Evolutionary conservation across 2,329 filamentous ascomycete species (phyloP), one percentile per base, ranked within the genome.

Genomic region (Curvularia sp.): DNA sequence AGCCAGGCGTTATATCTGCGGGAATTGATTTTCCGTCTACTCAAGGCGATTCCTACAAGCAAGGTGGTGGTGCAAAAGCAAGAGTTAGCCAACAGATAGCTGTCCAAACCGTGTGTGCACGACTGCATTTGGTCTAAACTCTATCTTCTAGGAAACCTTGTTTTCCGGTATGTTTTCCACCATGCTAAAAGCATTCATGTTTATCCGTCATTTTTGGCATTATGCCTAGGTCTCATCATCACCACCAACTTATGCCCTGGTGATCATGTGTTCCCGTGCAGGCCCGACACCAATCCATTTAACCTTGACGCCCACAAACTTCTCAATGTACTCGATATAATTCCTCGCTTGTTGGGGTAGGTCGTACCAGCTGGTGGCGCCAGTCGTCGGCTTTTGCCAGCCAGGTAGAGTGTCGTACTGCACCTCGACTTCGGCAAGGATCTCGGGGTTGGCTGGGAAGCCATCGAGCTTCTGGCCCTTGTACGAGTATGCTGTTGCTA

Each of bases 221-320:
- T 27, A 18, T 30, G 56, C 38, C 36, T 25, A 23, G 30, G 19
- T 21, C n/a, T 19, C 36, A 39, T 15, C 34, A 9, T 36, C n/a
- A n/a, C n/a, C n/a, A n/a, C 12, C 39, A 30, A 32, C 50, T 42
- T 67, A 62, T 58, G 76, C 80, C 74, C 84, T 78, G 53, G 81
- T 76, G 68, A 89, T 86, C 84, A 89, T 88, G 70, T 84, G 84
- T 68, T 90, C 86, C 57, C 87, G 81, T 46, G 82, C 84, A 38
- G 86, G 87, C 6, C 88, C 88, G 19, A 88, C 88, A 45, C 88
- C 88, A 67, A 91, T 87, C 75, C 83, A 90, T 74, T 84, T 84
- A 62, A 89, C 79, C 75, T 81, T 83, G 59, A 89, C 84, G 30
- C 85, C 87, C 13, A 88, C 78, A 71, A 86, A 88, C 63, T 86